Evolutionary conservation across 2,329 filamentous ascomycete genomes (phyloP).

Genomic region (Nothophoma quercina): DNA sequence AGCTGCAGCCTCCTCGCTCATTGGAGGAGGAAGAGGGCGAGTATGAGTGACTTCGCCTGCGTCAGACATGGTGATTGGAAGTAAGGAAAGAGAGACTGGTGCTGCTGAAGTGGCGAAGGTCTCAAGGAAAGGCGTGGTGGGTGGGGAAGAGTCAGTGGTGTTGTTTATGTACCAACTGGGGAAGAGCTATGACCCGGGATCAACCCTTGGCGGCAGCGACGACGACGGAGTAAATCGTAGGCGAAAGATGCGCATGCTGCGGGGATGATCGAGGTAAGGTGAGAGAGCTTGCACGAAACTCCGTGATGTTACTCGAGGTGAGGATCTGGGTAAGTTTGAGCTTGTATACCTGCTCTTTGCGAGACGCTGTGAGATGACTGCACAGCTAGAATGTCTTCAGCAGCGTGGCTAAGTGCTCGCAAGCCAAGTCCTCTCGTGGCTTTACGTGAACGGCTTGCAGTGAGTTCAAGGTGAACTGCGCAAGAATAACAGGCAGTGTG

Average conservation of each 20-base stretch:
- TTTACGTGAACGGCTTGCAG: neutral
- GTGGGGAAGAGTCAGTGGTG: neutral
- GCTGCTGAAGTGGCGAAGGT: neutral
- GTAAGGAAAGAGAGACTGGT: neutral
- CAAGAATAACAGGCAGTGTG: neutral
- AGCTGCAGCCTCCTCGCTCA: conserved; percentile 13
- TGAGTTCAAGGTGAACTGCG: neutral
- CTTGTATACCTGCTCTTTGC: no score
- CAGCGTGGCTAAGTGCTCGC: no score
- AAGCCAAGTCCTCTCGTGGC: no score
- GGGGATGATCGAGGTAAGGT: neutral
- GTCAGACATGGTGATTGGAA: conserved; percentile 9
- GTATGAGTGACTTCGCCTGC: conserved; percentile 6
- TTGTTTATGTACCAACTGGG: conserved; percentile 4
- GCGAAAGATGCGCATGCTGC: neutral
- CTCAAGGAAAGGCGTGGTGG: neutral
- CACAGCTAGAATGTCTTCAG: neutral
- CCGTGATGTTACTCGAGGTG: neutral
- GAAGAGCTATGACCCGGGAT: conserved; percentile 1
- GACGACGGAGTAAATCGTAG: neutral
- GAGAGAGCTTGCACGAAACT: neutral
- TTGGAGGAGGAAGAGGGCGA: conserved; percentile 8
- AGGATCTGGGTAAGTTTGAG: no score
- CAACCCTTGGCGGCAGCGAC: conserved; percentile 2
- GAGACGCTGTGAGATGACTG: no score